Base-by-base conservation (phyloP, 768 basidiomycete species). In the Leccinum truebloodii region DNA sequence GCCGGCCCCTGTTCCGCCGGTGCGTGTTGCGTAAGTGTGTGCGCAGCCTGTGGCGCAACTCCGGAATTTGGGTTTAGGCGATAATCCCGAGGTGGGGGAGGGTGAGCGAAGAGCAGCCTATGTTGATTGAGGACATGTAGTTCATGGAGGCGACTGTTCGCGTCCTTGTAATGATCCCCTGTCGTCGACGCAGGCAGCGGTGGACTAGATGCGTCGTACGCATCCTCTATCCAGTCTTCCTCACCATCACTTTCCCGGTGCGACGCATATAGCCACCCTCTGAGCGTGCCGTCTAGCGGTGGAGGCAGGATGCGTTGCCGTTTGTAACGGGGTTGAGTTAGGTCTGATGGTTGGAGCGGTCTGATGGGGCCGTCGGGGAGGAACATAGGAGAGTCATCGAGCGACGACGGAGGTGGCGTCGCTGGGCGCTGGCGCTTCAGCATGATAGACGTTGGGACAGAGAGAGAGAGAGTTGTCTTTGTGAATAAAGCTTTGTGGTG, bases 111-210 rank as follows among this genome's bases (percentile, higher is more conserved):
- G 26, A 85, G 59, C 35, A 84, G 75, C 54, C 89, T 80, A 67
- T 89, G 87, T 57, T 88, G 84, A 64, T 88, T 81, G 24, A 87
- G 78, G 41, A 84, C 79, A 65, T 92, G 90, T 55, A 92, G 70
- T 66, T 91, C 85, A 59, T 88, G 85, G 39, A 93, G 82, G 63
- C 89, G 75, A 52, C 65, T 81, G 73, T 93, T 93, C 58, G 83
- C 77, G 34, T 78, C 75, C 68, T 81, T 81, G 76, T 92, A 93
- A 75, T 66, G 75, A 52, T 71, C 72, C 13, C 71, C 60, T 49
- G 63, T 57, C 46, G 52, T 46, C 9, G 54, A 28, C 16, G 55
- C 34, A 50, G 39, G 67, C 35, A 54, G 30, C 4, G 52, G 60
- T 39, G 50, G 44, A 39, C 74, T 68, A 20, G 72, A 74, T 46